Evolutionary conservation across 2,329 filamentous ascomycete genomes (phyloP), one percentile per base, ranked within the genome.

Genomic region (Pseudogymnoascus sp.): DNA sequence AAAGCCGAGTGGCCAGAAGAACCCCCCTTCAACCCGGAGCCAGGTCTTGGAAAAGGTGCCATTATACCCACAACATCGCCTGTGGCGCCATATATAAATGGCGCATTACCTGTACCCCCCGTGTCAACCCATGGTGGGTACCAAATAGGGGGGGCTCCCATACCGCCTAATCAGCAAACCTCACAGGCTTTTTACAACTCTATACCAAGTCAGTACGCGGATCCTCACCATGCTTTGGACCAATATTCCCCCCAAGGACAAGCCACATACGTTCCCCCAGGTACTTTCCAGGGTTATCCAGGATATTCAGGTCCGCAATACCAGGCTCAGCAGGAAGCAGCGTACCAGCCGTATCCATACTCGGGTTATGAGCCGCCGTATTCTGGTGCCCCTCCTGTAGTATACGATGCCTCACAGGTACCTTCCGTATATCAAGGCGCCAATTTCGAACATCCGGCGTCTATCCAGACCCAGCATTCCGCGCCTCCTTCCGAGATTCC

Each of bases 1-100:
- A 85, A 86, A 71, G 83, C 89, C 2, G 87, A 91, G 70, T 95
- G 90, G 90, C 89, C 90, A 41, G 82, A 86, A 65, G 77, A 83
- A 30, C 81, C 87, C n/a, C 89, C 88, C 0, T 93, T 93, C 72
- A 80, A 84, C 65, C 79, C 83, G 20, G 80, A 88, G 65, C 83
- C 84, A 61, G 76, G 76, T 37, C 72, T 74, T 33, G 62, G 69
- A 14, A 77, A 73, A 59, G 60, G 62, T 18, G 59, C 67, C 30
- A 71, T 71, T 59, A 73, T 74, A 63, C 64, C 68, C 28, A 65
- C 68, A 65, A 69, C 67, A 36, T 69, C 72, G 62, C 70, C 69
- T 68, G 68, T 66, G 63, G 67, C 67, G 58, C 68, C 72, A 43
- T 75, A 72, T 61, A 39, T 69, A 6, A 68, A 67, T 64, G 68